These are phyloP conservation scores for Vitis labrusca DNA, from an alignment of 164 flowering plant species.

Conservation along the genomic window DNA sequence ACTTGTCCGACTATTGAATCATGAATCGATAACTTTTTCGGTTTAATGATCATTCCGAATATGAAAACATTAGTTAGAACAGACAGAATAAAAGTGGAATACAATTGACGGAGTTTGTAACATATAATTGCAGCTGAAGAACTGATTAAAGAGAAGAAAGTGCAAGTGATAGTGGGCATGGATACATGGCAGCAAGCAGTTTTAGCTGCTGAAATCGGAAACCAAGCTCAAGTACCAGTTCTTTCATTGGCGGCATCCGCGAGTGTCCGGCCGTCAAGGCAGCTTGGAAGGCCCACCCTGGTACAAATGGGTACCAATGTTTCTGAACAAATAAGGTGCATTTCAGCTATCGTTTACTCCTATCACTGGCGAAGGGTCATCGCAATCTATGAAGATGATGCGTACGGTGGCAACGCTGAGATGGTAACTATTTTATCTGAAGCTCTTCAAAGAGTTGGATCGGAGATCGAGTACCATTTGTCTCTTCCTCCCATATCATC, in stretches of 20 bases:
- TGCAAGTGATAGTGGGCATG: constrained; percentile 35
- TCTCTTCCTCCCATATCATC: constrained; percentile 34
- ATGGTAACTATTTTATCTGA: constrained; percentile 21
- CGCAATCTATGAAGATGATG: constrained; percentile 44
- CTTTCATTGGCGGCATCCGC: constrained; percentile 43
- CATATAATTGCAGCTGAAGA: constrained; percentile 27
- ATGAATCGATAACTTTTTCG: too few species aligned
- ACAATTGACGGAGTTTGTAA: accelerated
- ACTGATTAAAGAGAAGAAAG: constrained; percentile 25
- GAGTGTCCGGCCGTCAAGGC: constrained; percentile 23
- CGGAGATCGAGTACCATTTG: constrained; percentile 36
- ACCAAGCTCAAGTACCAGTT: constrained; percentile 35
- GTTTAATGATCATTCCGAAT: too few species aligned
- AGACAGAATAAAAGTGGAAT: too few species aligned
- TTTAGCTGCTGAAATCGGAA: constrained; percentile 41
- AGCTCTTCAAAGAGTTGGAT: constrained; percentile 23
- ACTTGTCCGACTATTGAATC: too few species aligned
- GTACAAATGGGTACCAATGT: constrained; percentile 25
- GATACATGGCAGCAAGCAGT: constrained; percentile 48
- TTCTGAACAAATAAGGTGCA: constrained; percentile 27
- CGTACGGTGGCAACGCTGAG: constrained; percentile 28
- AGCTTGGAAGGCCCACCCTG: constrained; percentile 44
- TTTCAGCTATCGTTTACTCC: constrained; percentile 32
- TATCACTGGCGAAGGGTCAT: constrained; percentile 38
- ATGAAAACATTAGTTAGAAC: too few species aligned